Base-by-base conservation (phyloP, 805 yeast species). In the Wickerhamiella nectarea region DNA sequence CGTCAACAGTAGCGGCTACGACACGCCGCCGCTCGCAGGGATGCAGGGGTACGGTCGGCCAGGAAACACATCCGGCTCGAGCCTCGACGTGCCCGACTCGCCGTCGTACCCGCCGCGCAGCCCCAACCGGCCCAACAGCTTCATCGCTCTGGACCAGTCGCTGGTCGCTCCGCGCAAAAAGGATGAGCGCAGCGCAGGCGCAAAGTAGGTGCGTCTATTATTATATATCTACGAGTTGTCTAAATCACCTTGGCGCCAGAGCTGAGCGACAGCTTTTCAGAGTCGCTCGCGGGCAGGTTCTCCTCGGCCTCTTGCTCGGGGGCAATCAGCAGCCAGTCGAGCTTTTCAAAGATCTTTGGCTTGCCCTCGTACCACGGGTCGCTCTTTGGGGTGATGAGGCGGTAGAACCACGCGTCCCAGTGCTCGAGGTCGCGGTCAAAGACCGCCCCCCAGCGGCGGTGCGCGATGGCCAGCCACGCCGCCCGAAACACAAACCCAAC, bases 401-500 rank as follows among this genome's bases (percentile, higher is more conserved):
- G 20, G 31, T 29, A 34, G 43, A 52, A 53, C 34, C 48, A 31
- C 25, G 50, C 31, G 20, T 41, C 45, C 34, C 43, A 40, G 14
- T 36, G 38, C 26, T 25, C 36, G 9, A 2, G 19, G 19, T 33
- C 36, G 12, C 11, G 89, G 83, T 50, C 56, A 38, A 54, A 52
- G 12, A 52, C 50, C 5, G 51, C 52, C 11, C 42, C 37, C 7
- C 41, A 9, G 3, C 51, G 46, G n/a, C 45, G 17, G 10, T 34
- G 10, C 29, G 17, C 34, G 44, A 52, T 36, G 4, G 48, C 53
- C 38, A 44, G 36, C 19, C 10, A 39, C 11, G 45, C 29, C n/a
- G 41, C 46, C 2, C 67, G 50, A 9, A 54, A 6, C 3, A 39
- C 77, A 21, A 80, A 69, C 36, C 70, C 67, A 22, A 67, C 53